These are phyloP conservation scores for Entoloma clypeatum DNA, from an alignment of 1,284 basidiomycete genomes.

Conservation along the genomic window DNA sequence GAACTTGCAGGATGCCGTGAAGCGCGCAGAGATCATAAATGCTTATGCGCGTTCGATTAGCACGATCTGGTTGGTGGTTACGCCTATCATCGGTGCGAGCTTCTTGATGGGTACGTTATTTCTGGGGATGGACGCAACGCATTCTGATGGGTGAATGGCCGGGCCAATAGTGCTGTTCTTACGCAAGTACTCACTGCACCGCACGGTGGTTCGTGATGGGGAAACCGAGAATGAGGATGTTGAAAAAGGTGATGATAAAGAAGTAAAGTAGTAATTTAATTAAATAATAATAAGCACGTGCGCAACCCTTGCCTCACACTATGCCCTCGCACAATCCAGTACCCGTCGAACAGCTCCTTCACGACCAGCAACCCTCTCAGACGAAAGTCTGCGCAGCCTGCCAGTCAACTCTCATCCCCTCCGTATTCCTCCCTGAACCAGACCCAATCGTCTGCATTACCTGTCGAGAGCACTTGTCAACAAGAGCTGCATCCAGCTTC, in stretches of 20 bases:
- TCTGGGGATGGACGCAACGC: too few species aligned
- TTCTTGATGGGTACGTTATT: constrained; percentile 53
- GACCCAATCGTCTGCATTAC: constrained; percentile 37
- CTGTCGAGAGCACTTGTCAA: constrained; percentile 33
- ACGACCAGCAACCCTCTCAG: constrained; percentile 28
- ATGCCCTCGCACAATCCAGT: constrained; percentile 29
- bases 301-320: too few species aligned
- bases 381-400: constrained; percentile 42
- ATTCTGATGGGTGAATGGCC: constrained; percentile 1
- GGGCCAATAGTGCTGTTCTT: constrained; percentile 49
- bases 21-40: constrained; percentile 52
- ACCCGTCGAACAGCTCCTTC: constrained; percentile 23
- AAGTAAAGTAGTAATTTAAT: too few species aligned
- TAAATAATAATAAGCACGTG: too few species aligned
- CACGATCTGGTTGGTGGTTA: constrained; percentile 70
- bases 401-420: constrained; percentile 32
- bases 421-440: constrained; percentile 26
- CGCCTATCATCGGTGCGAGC: constrained; percentile 54
- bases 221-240: constrained; percentile 22
- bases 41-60: constrained; percentile 69
- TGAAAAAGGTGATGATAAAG: constrained; percentile 24
- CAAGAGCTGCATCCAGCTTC: constrained; percentile 13
- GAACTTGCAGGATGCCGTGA: constrained; percentile 40
- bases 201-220: constrained; percentile 47
- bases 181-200: constrained; percentile 58